Conservation (phyloP, 192 early-diverging fungal genomes). For the Funneliformis mosseae region DNA sequence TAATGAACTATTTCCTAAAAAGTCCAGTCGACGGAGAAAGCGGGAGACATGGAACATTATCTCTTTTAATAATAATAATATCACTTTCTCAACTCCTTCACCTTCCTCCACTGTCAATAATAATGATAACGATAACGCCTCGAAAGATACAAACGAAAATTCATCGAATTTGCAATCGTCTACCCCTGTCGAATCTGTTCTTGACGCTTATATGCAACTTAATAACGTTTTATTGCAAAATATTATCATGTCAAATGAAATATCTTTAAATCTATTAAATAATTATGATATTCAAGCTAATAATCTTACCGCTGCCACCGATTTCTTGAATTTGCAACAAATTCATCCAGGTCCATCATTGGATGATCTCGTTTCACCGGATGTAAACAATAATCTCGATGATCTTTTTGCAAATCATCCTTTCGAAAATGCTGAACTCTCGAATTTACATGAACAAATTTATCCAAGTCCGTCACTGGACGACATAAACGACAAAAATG, state of each 20-base stretch:
- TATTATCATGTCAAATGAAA: not conserved
- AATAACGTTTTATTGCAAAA: not conserved
- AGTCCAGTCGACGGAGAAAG: not conserved
- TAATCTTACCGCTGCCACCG: not conserved
- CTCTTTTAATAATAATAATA: not conserved
- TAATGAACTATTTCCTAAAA: not conserved
- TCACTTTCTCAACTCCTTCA: too few species aligned
- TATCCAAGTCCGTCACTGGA: not conserved
- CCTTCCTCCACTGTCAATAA: not conserved
- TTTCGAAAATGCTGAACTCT: not conserved
- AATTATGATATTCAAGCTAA: not conserved
- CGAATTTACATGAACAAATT: not conserved
- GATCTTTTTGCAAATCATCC: too few species aligned
- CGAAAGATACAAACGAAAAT: not conserved
- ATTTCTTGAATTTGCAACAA: too few species aligned
- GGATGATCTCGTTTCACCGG: not conserved
- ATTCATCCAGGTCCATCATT: too few species aligned
- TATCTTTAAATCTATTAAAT: not conserved
- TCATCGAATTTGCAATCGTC: too few species aligned
- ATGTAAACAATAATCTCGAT: not conserved
- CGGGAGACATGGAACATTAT: not conserved
- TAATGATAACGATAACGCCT: too few species aligned
- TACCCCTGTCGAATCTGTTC: not conserved
- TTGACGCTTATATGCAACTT: not conserved
- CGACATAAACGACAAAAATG: not conserved